Percentiles rank a stretch among this genome's conserved stretches.
These are phyloP conservation scores for Debaryomyces fabryi DNA, from an alignment of 1,139 yeast genomes.

Conservation along the genomic window DNA sequence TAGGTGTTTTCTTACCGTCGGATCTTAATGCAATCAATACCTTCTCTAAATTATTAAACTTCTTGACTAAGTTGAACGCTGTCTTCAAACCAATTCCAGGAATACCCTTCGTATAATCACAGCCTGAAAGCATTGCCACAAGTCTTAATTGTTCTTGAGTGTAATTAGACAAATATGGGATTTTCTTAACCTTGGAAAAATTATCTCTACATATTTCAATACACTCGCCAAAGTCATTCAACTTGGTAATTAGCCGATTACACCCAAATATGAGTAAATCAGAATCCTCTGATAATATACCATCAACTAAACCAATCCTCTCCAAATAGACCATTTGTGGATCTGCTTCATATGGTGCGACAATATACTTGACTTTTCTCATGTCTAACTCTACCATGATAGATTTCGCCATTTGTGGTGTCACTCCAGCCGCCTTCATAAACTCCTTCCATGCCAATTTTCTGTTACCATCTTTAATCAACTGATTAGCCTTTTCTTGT, in stretches of 20 bases:
- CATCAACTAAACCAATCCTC: slow-evolving; percentile 72
- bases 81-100: slow-evolving; percentile 79
- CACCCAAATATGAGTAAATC: slow-evolving; percentile 93
- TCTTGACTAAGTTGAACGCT: slow-evolving; percentile 65
- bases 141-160: slow-evolving; percentile 63
- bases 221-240: slow-evolving; percentile 76
- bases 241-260: slow-evolving; percentile 70
- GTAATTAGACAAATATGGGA: slow-evolving; percentile 50
- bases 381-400: slow-evolving; percentile 71
- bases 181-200: slow-evolving; percentile 47
- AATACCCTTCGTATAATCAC: slow-evolving; percentile 92
- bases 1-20: slow-evolving; percentile 67
- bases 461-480: slow-evolving; percentile 52
- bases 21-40: slow-evolving; percentile 59
- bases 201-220: slow-evolving; percentile 64
- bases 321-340: slow-evolving; percentile 95
- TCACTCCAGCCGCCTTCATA: slow-evolving; percentile 82
- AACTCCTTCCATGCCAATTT: slow-evolving; percentile 67
- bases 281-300: slow-evolving; percentile 91
- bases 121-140: slow-evolving; percentile 88
- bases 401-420: slow-evolving; percentile 89
- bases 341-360: slow-evolving; percentile 99
- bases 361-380: slow-evolving; percentile 69
- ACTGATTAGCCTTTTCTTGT: slow-evolving; percentile 54
- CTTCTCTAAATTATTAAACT: slow-evolving; percentile 53